phyloP scores from a whole-genome alignment of 2,329 filamentous ascomycete species.

The Aspergillus tubingensis region DNA sequence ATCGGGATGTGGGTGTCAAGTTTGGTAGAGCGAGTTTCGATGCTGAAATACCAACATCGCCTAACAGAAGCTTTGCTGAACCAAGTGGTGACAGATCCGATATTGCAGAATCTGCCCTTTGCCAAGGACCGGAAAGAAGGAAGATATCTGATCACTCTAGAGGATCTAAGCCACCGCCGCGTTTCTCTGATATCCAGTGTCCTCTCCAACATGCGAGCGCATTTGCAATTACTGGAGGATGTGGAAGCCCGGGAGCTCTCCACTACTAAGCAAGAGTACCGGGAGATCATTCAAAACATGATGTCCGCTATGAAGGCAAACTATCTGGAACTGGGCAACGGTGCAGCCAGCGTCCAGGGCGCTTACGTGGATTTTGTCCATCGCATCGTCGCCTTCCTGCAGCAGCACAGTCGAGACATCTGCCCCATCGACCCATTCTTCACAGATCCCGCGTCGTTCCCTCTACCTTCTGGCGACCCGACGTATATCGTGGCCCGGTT shows the following conservation, averaged over 20 bases:
- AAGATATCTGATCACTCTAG: conserved; percentile 51
- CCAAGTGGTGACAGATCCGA: conserved; percentile 44
- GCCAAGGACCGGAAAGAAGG: conserved; percentile 39
- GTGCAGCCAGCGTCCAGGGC: conserved; percentile 43
- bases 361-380: conserved; percentile 65
- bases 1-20: conserved; percentile 57
- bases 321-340: conserved; percentile 56
- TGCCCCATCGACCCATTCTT: conserved; percentile 61
- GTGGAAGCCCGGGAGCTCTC: conserved; percentile 38
- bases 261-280: conserved; percentile 47
- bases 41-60: conserved; percentile 62
- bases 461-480: conserved; percentile 61
- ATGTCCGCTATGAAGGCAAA: conserved; percentile 65
- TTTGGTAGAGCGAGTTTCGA: conserved; percentile 60
- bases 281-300: conserved; percentile 54
- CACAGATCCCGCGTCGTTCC: conserved; percentile 61
- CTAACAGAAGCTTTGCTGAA: conserved; percentile 59
- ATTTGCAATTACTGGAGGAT: conserved; percentile 44
- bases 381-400: conserved; percentile 58
- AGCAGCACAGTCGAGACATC: conserved; percentile 61
- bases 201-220: conserved; percentile 61
- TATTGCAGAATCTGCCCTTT: conserved; percentile 63
- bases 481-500: conserved; percentile 64
- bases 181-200: conserved; percentile 58
- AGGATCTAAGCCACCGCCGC: conserved; percentile 57